Evolutionary conservation across 768 basidiomycete species (phyloP).

Genomic region (Boletus coccyginus): DNA sequence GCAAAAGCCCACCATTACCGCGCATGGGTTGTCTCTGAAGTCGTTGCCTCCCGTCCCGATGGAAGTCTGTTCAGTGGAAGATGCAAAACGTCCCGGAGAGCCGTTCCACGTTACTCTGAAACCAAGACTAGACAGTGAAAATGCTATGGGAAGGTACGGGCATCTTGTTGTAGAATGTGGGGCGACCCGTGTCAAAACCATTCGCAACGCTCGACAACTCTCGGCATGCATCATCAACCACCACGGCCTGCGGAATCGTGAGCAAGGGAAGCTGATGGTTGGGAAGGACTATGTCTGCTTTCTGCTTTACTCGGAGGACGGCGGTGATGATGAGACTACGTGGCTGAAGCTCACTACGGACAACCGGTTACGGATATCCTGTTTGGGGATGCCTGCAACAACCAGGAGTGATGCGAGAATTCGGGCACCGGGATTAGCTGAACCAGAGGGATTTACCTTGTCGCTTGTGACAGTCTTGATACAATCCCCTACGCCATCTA

Average conservation of each 20-base stretch:
- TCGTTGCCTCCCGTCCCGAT: constrained; percentile 4
- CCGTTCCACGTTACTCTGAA: background rate
- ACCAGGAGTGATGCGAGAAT: no score
- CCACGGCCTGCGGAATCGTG: background rate
- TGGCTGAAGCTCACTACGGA: constrained; percentile 6
- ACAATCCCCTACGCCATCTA: background rate
- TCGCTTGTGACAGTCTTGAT: constrained; percentile 1
- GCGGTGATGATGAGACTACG: background rate
- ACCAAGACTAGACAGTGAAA: background rate
- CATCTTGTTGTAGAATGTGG: constrained; percentile 5
- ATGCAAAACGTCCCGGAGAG: background rate
- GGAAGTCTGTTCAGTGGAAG: background rate
- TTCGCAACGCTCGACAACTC: background rate
- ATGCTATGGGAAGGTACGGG: background rate
- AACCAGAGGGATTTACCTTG: background rate
- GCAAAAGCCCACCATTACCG: background rate
- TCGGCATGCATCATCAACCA: constrained; percentile 8
- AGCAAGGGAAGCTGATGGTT: background rate
- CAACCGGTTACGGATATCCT: constrained; percentile 3
- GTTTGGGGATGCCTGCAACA: background rate
- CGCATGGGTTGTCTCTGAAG: background rate
- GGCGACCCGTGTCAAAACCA: background rate
- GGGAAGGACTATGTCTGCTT: constrained; percentile 5
- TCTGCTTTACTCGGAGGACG: background rate
- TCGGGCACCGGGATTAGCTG: background rate